A percentile compares a stretch with the other conserved stretches of the same genome.
phyloP scores from a whole-genome alignment of 2,329 filamentous ascomycete species.

The Aspergillus candidus region DNA sequence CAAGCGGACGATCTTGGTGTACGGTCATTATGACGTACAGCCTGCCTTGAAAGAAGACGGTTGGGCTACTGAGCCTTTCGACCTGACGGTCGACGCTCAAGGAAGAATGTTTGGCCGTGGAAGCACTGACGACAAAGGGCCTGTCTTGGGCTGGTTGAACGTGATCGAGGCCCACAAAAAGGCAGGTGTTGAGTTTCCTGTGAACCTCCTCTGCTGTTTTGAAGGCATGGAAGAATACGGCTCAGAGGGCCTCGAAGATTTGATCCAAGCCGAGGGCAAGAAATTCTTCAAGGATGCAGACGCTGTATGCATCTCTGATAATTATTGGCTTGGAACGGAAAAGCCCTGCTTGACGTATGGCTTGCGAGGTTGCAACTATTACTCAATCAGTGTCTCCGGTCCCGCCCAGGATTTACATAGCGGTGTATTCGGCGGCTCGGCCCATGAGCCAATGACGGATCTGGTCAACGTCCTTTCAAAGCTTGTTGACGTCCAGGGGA shows the following conservation, averaged over 20 bases:
- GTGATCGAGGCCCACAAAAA: constrained; percentile 97
- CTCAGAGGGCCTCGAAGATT: constrained; percentile 90
- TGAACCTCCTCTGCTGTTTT: constrained; percentile 98
- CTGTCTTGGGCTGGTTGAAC: constrained; percentile 94
- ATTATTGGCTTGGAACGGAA: constrained; percentile 99
- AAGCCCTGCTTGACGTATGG: constrained; percentile 98
- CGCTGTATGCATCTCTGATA: constrained; percentile 96
- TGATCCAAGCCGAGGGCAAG: constrained; percentile 85
- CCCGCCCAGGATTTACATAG: constrained; percentile 92
- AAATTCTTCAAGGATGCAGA: constrained; percentile 94
- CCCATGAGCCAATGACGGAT: constrained; percentile 98
- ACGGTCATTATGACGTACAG: constrained; percentile 98
- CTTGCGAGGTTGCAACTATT: constrained; percentile 96
- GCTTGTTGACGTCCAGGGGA: constrained; percentile 83
- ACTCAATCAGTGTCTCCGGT: constrained; percentile 82
- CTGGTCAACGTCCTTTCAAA: constrained; percentile 73
- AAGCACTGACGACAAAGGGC: constrained; percentile 95
- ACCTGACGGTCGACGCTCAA: constrained; percentile 78
- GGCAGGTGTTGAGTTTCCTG: constrained; percentile 87
- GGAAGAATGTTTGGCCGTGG: constrained; percentile 95
- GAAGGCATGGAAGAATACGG: constrained; percentile 99
- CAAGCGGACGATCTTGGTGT: constrained; percentile 93
- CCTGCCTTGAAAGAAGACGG: constrained; percentile 89
- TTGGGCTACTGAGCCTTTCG: constrained; percentile 93
- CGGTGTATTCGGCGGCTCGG: constrained; percentile 92